Evolutionary conservation across 352 stramenopile genomes (phyloP), one percentile per base, ranked within the genome.

Genomic region (Phytophthora nicotianae): DNA sequence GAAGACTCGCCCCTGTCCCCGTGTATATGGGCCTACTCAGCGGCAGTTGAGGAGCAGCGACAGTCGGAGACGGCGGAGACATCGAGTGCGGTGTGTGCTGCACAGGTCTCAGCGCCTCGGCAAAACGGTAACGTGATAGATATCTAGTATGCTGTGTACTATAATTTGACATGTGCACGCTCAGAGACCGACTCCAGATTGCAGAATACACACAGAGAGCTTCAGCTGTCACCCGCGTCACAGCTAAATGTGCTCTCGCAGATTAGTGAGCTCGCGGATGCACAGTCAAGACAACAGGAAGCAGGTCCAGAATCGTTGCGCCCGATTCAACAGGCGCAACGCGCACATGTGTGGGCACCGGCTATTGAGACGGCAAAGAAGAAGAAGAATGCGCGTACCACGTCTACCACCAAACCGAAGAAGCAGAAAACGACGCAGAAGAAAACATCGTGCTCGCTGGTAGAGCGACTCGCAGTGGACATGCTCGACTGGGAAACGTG

Each of bases 171-270:
- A 11, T 8, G 20, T 26, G 40, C 19, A 27, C 3, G 38, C 8
- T 26, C 3, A 43, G 48, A 32, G 21, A 41, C n/a, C 50, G 52
- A 50, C 6, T 49, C 41, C 37, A 4, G 21, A 16, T 21, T 38
- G 27, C 37, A 41, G 11, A 17, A 16, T 23, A 33, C 41, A 3
- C 52, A 24, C 9, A 60, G 55, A 17, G 65, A 82, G 47, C 35
- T 89, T 23, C 21, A 77, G 45, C 62, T 93, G 47, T 93, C 84
- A 33, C 84, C 84, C 0, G 74, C 70, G 14, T 90, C 84, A 16
- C 84, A 93, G 49, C 63, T 93, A 10, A 65, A 93, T 60, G 77
- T 91, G 19, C 75, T 93, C 10, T 88, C 84, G 2, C 80, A 91
- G 58, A 89, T 93, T 54, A 93, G 84, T 43, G 78, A 85, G 48